Conservation (phyloP, 1,139 yeast genomes). For the Starmera stellimalicola region DNA sequence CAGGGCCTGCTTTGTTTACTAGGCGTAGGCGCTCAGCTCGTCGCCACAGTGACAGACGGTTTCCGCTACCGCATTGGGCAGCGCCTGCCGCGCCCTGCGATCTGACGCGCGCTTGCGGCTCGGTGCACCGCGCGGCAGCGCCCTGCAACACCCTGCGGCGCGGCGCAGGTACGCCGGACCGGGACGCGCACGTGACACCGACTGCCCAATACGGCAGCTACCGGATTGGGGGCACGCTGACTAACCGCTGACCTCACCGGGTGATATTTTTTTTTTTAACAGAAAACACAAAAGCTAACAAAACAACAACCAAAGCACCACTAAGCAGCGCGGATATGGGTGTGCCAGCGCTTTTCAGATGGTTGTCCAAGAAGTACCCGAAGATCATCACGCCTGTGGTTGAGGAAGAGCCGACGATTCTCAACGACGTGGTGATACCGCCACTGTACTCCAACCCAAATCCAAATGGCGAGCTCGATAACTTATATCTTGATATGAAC, state of each 20-base stretch:
- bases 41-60: too few species aligned
- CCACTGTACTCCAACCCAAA: slow-evolving; percentile 67
- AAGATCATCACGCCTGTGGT: slow-evolving; percentile 86
- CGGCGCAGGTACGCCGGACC: too few species aligned
- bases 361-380: slow-evolving; percentile 91
- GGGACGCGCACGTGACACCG: too few species aligned
- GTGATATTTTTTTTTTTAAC: background rate
- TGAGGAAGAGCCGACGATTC: slow-evolving; percentile 54
- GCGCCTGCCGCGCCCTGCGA: too few species aligned
- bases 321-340: slow-evolving; percentile 33
- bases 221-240: too few species aligned
- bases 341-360: slow-evolving; percentile 96
- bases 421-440: slow-evolving; percentile 54
- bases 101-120: too few species aligned
- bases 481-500: slow-evolving; percentile 88
- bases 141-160: too few species aligned
- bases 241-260: background rate
- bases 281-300: background rate
- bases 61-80: too few species aligned
- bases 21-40: too few species aligned
- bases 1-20: too few species aligned
- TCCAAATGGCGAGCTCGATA: slow-evolving; percentile 93
- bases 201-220: too few species aligned
- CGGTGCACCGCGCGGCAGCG: too few species aligned
- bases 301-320: background rate